These are phyloP conservation scores for Rhododendron molle DNA, from an alignment of 148 eudicot genomes.

Conservation along the genomic window DNA sequence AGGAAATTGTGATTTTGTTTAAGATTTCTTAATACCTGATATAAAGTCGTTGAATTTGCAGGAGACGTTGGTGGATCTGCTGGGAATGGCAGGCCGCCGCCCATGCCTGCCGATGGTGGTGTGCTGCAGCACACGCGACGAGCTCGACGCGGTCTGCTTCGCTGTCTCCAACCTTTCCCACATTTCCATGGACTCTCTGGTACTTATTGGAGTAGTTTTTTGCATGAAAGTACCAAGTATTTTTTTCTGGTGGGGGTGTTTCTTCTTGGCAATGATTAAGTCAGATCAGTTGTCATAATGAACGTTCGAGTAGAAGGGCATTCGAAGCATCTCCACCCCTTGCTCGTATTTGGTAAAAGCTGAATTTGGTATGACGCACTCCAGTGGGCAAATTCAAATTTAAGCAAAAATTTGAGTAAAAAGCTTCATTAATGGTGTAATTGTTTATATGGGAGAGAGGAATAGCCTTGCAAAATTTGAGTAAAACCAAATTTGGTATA, in stretches of 20 bases:
- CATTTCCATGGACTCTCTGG: constrained; percentile 54
- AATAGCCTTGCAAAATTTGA: background rate
- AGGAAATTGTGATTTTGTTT: background rate
- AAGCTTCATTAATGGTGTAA: background rate
- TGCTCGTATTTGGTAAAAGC: background rate
- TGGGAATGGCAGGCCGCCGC: constrained; percentile 67
- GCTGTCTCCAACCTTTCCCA: constrained; percentile 54
- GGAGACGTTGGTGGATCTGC: constrained; percentile 84
- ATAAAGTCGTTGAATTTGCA: constrained; percentile 16
- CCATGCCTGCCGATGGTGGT: constrained; percentile 71
- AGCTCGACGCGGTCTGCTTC: constrained; percentile 80
- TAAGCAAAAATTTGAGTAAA: background rate
- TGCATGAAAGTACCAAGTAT: background rate
- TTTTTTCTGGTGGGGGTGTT: background rate
- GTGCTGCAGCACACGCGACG: constrained; percentile 80
- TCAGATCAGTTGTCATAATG: background rate
- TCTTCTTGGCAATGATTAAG: background rate
- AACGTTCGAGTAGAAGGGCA: background rate
- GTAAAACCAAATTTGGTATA: background rate
- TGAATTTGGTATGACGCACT: background rate
- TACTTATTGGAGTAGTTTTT: constrained; percentile 8
- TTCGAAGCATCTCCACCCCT: background rate
- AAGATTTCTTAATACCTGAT: background rate
- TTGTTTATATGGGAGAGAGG: background rate
- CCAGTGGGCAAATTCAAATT: background rate